Evolutionary conservation across 2,329 filamentous ascomycete species (phyloP), one percentile per base, ranked within the genome.

Genomic region (Cercospora sp.): DNA sequence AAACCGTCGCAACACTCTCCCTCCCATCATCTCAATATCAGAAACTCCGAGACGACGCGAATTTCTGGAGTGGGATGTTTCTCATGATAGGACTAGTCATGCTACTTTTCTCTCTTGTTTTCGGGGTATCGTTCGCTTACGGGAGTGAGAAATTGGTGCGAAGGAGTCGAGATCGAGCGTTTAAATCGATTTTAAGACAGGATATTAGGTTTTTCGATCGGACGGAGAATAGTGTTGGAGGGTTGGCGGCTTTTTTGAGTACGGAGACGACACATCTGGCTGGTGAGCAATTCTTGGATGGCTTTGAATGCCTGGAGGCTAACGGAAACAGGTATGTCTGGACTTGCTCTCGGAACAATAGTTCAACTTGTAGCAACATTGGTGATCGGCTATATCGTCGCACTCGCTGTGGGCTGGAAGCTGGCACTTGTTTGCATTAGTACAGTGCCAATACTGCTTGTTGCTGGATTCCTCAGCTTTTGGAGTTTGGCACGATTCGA

Each of bases 181-280:
- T 98, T 82, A 85, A 93, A 30, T 85, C 90, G 21, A 92, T 97
- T 81, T 87, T 97, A 61, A 91, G 93, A 68, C 94, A 97, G 80
- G 94, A 97, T 70, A 93, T 97, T 66, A 83, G 88, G 28, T 97
- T 93, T 79, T 98, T 97, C 63, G 94, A 97, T 78, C 85, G 84
- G 59, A 77, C 79, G 8, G 79, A 79, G 3, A 80, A 81, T 55
- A 80, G 79, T 4, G 77, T 81, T 12, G 80, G 81, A 16, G 76
- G 79, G 0, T 74, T 84, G 18, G 79, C 83, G 71, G 79, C 80
- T 3, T 81, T 79, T 67, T 74, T 84, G 30, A 80, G 79, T 66
- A 82, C 79, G 64, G 82, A 84, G 79, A 81, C 45, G 75, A 80
- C 63, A 12, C 77, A 81, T 61, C 76, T 84, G 93, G 75, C 86